Conservation (phyloP, 352 stramenopile genomes). For the Phytophthora podocarpi region DNA sequence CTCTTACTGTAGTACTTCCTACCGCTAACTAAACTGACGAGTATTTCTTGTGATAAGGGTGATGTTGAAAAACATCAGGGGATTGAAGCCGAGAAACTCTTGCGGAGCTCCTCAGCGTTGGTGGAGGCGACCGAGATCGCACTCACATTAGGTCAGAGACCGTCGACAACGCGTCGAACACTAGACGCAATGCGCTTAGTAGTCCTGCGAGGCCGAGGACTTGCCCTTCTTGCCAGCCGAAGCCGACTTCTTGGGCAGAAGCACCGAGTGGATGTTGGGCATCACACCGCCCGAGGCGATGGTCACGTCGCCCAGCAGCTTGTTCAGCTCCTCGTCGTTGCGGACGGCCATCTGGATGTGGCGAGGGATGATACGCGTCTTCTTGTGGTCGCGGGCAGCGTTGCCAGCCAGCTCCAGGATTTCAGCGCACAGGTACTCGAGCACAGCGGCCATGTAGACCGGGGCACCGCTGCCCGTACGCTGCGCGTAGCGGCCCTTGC, state of each 20-base stretch:
- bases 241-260: slow-evolving; percentile 87
- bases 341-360: slow-evolving; percentile 96
- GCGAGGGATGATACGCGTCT: slow-evolving; percentile 95
- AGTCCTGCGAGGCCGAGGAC: slow-evolving; percentile 59
- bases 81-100: slow-evolving; percentile 25
- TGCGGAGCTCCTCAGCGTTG: slow-evolving; percentile 41
- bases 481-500: slow-evolving; percentile 91
- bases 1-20: no score
- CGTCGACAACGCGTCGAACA: slow-evolving; percentile 85
- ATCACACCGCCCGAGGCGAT: slow-evolving; percentile 96
- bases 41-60: slow-evolving; percentile 38
- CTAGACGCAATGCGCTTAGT: slow-evolving; percentile 80
- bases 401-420: slow-evolving; percentile 96
- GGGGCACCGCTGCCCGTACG: slow-evolving; percentile 92
- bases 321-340: slow-evolving; percentile 96
- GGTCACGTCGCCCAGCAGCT: slow-evolving; percentile 93
- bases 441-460: slow-evolving; percentile 95
- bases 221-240: slow-evolving; percentile 59
- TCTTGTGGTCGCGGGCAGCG: slow-evolving; percentile 96
- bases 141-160: slow-evolving; percentile 94
- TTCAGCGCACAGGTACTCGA: slow-evolving; percentile 95
- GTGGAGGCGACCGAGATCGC: slow-evolving; percentile 52
- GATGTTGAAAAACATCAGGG: slow-evolving; percentile 52
- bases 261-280: slow-evolving; percentile 95
- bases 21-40: slow-evolving; percentile 1